phyloP scores from a whole-genome alignment of 2,329 filamentous ascomycete genomes.

The Ophiosphaerella herpotricha region DNA sequence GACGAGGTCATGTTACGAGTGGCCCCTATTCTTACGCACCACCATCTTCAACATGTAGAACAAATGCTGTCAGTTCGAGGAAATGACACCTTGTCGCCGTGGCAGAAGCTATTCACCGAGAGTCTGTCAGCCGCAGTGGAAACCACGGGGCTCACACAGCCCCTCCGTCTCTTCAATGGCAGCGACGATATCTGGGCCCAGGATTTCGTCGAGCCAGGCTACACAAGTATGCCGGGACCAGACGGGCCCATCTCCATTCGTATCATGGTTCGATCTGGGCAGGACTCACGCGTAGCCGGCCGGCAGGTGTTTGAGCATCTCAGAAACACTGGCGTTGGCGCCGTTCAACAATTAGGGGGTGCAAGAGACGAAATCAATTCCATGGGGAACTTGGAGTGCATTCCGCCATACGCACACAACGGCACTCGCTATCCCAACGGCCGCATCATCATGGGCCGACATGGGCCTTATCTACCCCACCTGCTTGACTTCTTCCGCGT shows the following conservation, averaged over 20 bases:
- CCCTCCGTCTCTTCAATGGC: slow-evolving; percentile 26
- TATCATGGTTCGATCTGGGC: slow-evolving; percentile 36
- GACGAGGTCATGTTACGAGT: slow-evolving; percentile 43
- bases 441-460: slow-evolving; percentile 24
- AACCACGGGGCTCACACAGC: slow-evolving; percentile 10
- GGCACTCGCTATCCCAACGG: slow-evolving; percentile 21
- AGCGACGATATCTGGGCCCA: slow-evolving; percentile 46
- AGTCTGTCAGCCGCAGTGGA: slow-evolving; percentile 14
- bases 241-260: slow-evolving; percentile 38
- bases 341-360: slow-evolving; percentile 32
- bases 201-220: slow-evolving; percentile 49
- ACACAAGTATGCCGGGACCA: slow-evolving; percentile 47
- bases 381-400: slow-evolving; percentile 47
- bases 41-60: slow-evolving; percentile 41
- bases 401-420: slow-evolving; percentile 38
- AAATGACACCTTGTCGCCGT: slow-evolving; percentile 6
- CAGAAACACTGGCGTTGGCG: slow-evolving; percentile 36
- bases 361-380: slow-evolving; percentile 23
- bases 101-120: slow-evolving; percentile 19
- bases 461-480: slow-evolving; percentile 13
- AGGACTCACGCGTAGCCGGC: slow-evolving; percentile 32
- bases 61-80: slow-evolving; percentile 29
- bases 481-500: slow-evolving; percentile 38
- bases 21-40: slow-evolving; percentile 47
- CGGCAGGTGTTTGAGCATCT: slow-evolving; percentile 42